Evolutionary conservation across 257 asterid species (phyloP).

Genomic region (Echium plantagineum): DNA sequence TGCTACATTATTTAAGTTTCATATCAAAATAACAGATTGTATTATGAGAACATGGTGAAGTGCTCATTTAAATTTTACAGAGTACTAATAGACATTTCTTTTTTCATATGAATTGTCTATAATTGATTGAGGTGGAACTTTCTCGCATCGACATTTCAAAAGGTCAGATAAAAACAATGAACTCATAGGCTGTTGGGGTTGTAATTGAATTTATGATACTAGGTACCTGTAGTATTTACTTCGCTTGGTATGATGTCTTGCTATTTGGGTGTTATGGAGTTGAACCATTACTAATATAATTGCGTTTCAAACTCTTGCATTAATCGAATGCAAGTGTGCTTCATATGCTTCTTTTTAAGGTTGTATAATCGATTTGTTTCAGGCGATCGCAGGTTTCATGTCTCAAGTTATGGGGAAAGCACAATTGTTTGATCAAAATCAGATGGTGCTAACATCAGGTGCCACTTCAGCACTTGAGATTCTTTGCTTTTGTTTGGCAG

Average conservation of each 20-base stretch:
- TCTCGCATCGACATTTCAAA: too few relatives aligned
- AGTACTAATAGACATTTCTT: too few relatives aligned
- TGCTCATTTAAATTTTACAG: too few relatives aligned
- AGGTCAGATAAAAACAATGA: too few relatives aligned
- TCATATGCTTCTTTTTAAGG: not conserved
- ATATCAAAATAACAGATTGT: too few relatives aligned
- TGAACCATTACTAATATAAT: not conserved
- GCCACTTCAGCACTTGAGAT: slow-evolving; percentile 91
- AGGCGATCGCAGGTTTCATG: slow-evolving; percentile 94
- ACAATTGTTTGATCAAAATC: slow-evolving; percentile 60
- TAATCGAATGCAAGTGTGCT: not conserved
- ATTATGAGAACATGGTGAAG: too few relatives aligned
- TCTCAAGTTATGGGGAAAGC: slow-evolving; percentile 61
- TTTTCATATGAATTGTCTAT: too few relatives aligned
- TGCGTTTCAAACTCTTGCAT: not conserved
- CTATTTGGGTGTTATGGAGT: not conserved
- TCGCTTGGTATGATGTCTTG: not conserved
- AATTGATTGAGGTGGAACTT: too few relatives aligned
- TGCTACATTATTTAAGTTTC: too few relatives aligned
- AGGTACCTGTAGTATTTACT: not conserved
- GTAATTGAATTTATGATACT: not conserved
- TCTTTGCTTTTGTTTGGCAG: slow-evolving; percentile 83
- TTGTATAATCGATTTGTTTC: slow-evolving; percentile 17
- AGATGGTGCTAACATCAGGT: slow-evolving; percentile 62
- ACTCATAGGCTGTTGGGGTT: too few relatives aligned